Conservation (phyloP, 106 monocot species). For the Triglochin maritima region DNA sequence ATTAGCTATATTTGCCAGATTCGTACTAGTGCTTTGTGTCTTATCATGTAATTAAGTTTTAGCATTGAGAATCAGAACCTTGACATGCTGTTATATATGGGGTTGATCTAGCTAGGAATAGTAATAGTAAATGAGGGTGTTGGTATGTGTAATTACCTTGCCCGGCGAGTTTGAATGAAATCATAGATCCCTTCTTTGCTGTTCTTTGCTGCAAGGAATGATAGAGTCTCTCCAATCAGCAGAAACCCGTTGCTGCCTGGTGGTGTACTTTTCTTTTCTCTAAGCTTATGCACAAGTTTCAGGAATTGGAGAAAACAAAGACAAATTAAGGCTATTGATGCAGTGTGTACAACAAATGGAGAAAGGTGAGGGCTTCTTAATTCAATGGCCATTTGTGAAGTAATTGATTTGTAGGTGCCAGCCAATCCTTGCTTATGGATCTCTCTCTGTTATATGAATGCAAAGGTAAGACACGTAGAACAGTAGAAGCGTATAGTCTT, state of each 20-base stretch:
- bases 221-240: slow-evolving; percentile 54
- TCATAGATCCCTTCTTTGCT: slow-evolving; percentile 50
- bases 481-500: too few relatives aligned
- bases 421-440: too few relatives aligned
- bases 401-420: too few relatives aligned
- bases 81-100: too few relatives aligned
- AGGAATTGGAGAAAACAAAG: neutral
- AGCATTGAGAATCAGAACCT: too few relatives aligned
- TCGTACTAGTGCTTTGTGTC: too few relatives aligned
- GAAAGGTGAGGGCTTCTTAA: neutral
- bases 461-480: too few relatives aligned
- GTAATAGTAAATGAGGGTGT: too few relatives aligned
- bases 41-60: too few relatives aligned
- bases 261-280: slow-evolving; percentile 2
- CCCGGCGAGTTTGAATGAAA: slow-evolving; percentile 36
- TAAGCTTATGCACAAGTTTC: neutral
- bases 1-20: too few relatives aligned
- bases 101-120: too few relatives aligned
- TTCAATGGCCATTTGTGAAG: neutral
- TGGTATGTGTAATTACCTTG: slow-evolving; percentile 9
- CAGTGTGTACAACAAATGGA: neutral
- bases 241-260: slow-evolving; percentile 49
- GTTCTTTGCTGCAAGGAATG: slow-evolving; percentile 45
- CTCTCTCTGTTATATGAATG: too few relatives aligned
- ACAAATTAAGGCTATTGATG: neutral